Conservation (phyloP, 1,284 basidiomycete genomes). For the Gymnopus androsaceus region DNA sequence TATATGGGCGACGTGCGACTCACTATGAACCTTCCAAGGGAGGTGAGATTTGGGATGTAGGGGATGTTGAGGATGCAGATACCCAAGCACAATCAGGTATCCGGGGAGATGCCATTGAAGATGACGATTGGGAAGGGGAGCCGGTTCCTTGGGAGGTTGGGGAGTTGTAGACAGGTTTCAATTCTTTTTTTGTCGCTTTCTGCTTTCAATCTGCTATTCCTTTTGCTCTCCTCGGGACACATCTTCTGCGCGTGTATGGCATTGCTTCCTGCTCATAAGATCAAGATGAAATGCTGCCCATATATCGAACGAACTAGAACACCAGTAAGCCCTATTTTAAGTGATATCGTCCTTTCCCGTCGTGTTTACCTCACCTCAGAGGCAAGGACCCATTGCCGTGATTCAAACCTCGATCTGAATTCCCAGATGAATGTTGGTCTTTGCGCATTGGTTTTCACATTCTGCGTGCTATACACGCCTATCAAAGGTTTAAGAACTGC, state of each 20-base stretch:
- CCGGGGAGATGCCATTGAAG: conserved; percentile 40
- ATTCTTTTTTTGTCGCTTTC: neutral
- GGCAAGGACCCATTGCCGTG: neutral
- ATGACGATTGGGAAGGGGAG: conserved; percentile 82
- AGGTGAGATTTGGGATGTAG: conserved; percentile 75
- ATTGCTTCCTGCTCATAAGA: neutral
- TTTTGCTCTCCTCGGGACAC: neutral
- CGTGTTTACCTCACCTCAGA: neutral
- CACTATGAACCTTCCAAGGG: conserved; percentile 64
- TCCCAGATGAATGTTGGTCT: neutral
- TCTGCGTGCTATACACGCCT: conserved; percentile 36
- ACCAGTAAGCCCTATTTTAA: neutral
- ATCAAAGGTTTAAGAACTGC: conserved; percentile 32
- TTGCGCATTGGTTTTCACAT: conserved; percentile 8
- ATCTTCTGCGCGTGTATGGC: neutral
- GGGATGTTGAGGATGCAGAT: conserved; percentile 56
- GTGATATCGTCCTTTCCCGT: neutral
- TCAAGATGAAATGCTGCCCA: too few species aligned
- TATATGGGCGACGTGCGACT: conserved; percentile 57
- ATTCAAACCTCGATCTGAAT: conserved; percentile 4
- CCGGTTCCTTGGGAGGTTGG: conserved; percentile 77
- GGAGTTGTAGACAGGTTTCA: conserved; percentile 50
- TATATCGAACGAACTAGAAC: too few species aligned
- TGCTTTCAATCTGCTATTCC: conserved; percentile 12
- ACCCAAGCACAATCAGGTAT: conserved; percentile 34